Percentiles rank a stretch among this genome's conserved stretches.
Evolutionary conservation across 495 filamentous ascomycete species (phyloP).

Genomic region (Elasticomyces elasticus): DNA sequence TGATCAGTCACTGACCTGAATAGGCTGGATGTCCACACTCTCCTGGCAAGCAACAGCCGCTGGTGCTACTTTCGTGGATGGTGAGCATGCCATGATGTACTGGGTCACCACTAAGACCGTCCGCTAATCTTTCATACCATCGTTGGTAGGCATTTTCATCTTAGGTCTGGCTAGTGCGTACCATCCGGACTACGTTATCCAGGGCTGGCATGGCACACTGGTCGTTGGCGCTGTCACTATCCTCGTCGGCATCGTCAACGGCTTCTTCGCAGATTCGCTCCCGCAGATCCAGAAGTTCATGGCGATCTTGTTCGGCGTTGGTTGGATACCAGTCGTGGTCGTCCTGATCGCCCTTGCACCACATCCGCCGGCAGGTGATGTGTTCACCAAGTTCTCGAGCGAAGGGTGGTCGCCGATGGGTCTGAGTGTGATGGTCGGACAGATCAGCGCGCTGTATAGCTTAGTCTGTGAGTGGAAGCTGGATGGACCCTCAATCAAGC

Average conservation of each 20-base stretch:
- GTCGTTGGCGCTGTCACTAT: neutral
- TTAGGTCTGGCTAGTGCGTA: neutral
- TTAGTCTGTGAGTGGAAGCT: neutral
- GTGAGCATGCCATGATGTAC: too few species aligned
- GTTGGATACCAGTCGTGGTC: slow-evolving; percentile 2
- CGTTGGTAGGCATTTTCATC: too few species aligned
- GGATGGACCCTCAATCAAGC: too few species aligned
- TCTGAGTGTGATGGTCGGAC: neutral
- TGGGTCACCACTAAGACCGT: too few species aligned
- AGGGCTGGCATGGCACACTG: neutral
- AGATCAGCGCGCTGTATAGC: neutral
- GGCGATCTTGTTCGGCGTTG: slow-evolving; percentile 1
- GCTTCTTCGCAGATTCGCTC: slow-evolving; percentile 6
- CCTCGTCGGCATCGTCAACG: slow-evolving; percentile 34
- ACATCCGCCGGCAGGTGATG: neutral
- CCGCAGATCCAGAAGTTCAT: slow-evolving; percentile 1
- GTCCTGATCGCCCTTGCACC: slow-evolving; percentile 5
- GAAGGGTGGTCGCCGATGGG: slow-evolving; percentile 8
- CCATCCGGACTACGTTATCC: neutral
- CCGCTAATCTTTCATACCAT: too few species aligned
- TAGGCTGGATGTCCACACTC: neutral
- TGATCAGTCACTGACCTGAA: neutral
- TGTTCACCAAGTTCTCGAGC: slow-evolving; percentile 3
- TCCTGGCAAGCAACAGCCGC: neutral
- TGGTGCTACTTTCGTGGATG: neutral